Evolutionary conservation across 2,329 filamentous ascomycete genomes (phyloP), one percentile per base, ranked within the genome.

Genomic region (Nothopassalora personata): DNA sequence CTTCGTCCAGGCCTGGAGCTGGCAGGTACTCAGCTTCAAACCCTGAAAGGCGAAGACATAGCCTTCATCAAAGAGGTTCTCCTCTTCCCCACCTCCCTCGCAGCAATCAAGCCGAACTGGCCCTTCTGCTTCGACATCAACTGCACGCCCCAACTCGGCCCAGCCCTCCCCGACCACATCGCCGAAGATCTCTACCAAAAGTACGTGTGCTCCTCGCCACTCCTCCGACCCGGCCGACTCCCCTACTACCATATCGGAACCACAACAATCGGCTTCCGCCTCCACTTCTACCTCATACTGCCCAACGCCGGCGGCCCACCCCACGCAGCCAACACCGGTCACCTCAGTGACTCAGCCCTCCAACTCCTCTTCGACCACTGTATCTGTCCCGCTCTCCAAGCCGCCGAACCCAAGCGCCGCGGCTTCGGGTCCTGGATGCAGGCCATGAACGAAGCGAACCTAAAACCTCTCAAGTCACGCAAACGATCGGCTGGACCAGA

Each of bases 201-300:
- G 50, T 63, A 61, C 53, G 28, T 66, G 27, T 62, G 57, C 28
- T 39, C 56, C 2, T 55, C 57, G 6, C 57, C 60, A 19, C 52
- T 57, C 6, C 63, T 60, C 9, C 55, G 59, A 33, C 58, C 60
- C 10, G 60, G 62, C 18, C 53, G 49, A n/a, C 53, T 66, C 39
- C 64, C 64, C 1, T 66, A 66, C 55, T 53, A 64, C 23, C 64
- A 66, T 43, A 54, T 66, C 23, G 64, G 64, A 36, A 58, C 58
- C 18, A 66, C 64, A 6, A 61, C 62, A 7, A 57, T 66, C 31
- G 60, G 58, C 43, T 64, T 66, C 34, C 60, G 56, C 19, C 28
- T 66, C n/a, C 58, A 66, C 54, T 66, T 66, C 49, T 64, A 64
- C 54, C 60, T 66, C 27, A 49, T 66, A 49, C 60, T 66, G 2